A percentile compares a stretch with the other conserved stretches of the same genome.
These are phyloP conservation scores for Rosa persica DNA, from an alignment of 306 rosid species.

Conservation along the genomic window DNA sequence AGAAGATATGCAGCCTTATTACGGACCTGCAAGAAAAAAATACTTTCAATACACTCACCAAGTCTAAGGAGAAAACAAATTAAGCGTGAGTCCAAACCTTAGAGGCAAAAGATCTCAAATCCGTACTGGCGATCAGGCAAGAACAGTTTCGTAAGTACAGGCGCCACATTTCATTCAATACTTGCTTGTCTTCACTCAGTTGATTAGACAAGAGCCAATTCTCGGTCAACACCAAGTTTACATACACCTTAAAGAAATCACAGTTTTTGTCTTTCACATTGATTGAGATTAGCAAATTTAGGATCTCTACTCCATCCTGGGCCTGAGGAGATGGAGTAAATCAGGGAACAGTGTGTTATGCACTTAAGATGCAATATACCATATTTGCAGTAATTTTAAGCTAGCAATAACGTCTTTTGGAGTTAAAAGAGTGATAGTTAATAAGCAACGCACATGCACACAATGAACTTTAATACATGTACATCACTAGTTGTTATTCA, in stretches of 20 bases:
- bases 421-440: background rate
- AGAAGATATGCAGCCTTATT: constrained; percentile 74
- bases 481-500: background rate
- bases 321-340: constrained; percentile 43
- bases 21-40: constrained; percentile 62
- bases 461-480: background rate
- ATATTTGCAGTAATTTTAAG: background rate
- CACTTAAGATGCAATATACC: background rate
- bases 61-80: constrained; percentile 22
- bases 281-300: constrained; percentile 48
- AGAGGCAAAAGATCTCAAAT: constrained; percentile 75
- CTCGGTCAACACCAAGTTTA: constrained; percentile 69
- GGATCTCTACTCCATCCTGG: constrained; percentile 49
- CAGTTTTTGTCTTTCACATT: constrained; percentile 68
- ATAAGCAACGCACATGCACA: background rate
- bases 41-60: constrained; percentile 1
- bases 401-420: background rate
- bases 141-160: constrained; percentile 64
- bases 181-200: constrained; percentile 40
- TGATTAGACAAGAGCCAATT: constrained; percentile 67
- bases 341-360: constrained; percentile 8
- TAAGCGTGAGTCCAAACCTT: constrained; percentile 51
- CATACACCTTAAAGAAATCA: constrained; percentile 70
- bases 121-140: constrained; percentile 66
- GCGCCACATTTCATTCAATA: constrained; percentile 59